Evolutionary conservation across 768 basidiomycete species (phyloP).

Genomic region (Termitomyces sp.): DNA sequence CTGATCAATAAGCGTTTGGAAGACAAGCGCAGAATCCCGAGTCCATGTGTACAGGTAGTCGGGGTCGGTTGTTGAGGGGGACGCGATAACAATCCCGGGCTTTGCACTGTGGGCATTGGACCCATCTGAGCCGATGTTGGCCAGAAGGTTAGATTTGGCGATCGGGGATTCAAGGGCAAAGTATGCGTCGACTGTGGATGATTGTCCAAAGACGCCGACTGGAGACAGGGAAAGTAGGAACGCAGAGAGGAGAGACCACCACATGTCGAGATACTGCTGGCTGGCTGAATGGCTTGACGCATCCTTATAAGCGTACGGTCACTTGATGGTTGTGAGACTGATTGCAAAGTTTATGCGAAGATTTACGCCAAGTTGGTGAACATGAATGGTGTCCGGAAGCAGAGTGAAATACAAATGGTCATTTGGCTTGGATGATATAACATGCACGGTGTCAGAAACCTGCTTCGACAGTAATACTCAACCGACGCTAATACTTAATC

Average conservation of each 20-base stretch:
- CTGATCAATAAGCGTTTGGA: constrained; percentile 40
- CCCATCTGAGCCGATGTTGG: constrained; percentile 53
- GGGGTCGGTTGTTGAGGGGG: constrained; percentile 39
- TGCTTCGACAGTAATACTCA: no score
- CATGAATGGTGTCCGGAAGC: background rate
- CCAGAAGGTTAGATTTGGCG: constrained; percentile 40
- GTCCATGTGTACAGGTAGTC: constrained; percentile 27
- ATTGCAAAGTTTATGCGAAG: background rate
- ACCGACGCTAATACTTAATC: no score
- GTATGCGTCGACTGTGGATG: constrained; percentile 16
- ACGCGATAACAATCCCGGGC: constrained; percentile 43
- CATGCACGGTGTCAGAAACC: no score
- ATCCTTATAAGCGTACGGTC: background rate
- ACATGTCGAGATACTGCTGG: constrained; percentile 5
- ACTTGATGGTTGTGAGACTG: background rate
- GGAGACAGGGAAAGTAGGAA: constrained; percentile 11
- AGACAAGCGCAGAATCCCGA: constrained; percentile 64
- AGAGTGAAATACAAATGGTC: no score
- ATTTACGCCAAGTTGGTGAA: background rate
- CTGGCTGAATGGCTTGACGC: no score
- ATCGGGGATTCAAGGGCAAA: constrained; percentile 22
- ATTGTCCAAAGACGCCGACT: constrained; percentile 14
- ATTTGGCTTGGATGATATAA: no score
- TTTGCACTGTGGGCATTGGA: constrained; percentile 40
- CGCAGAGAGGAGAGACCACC: constrained; percentile 10